phyloP scores from a whole-genome alignment of 192 early-diverging fungal genomes.

The Funneliformis mosseae region DNA sequence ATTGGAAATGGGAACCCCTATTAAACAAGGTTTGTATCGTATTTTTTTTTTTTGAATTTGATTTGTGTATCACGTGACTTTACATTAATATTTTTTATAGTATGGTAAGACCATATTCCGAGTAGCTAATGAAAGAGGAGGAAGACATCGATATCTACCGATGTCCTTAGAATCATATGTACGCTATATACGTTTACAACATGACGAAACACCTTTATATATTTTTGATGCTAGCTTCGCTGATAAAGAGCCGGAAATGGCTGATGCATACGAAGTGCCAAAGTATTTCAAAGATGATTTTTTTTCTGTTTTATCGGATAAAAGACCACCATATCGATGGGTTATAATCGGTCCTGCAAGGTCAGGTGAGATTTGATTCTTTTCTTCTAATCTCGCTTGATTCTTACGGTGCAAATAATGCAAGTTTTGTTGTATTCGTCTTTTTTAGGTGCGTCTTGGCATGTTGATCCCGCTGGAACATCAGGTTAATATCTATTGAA shows the following conservation, averaged over 20 bases:
- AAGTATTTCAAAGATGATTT: conserved; percentile 48
- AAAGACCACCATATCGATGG: conserved; percentile 49
- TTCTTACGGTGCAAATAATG: background rate
- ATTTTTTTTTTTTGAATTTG: background rate
- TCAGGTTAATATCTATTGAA: conserved; percentile 32
- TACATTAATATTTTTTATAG: conserved; percentile 11
- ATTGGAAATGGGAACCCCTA: conserved; percentile 41
- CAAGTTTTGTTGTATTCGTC: background rate
- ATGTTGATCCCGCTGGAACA: conserved; percentile 47
- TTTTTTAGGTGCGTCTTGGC: conserved; percentile 47
- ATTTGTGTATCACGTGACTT: background rate
- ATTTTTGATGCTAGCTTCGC: conserved; percentile 50
- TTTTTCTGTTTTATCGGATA: conserved; percentile 37
- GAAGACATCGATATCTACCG: conserved; percentile 32
- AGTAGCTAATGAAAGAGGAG: conserved; percentile 42
- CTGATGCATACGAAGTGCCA: conserved; percentile 42
- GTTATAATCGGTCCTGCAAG: conserved; percentile 49
- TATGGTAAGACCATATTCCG: conserved; percentile 40
- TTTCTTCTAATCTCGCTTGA: background rate
- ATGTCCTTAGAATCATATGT: conserved; percentile 41
- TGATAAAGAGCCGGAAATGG: conserved; percentile 41
- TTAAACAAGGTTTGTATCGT: conserved; percentile 26
- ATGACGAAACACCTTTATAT: conserved; percentile 49
- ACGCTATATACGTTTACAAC: conserved; percentile 40
- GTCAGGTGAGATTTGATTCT: conserved; percentile 28